These are phyloP conservation scores for Phyllosticta citribraziliensis DNA, from an alignment of 2,329 filamentous ascomycete species.

Conservation along the genomic window DNA sequence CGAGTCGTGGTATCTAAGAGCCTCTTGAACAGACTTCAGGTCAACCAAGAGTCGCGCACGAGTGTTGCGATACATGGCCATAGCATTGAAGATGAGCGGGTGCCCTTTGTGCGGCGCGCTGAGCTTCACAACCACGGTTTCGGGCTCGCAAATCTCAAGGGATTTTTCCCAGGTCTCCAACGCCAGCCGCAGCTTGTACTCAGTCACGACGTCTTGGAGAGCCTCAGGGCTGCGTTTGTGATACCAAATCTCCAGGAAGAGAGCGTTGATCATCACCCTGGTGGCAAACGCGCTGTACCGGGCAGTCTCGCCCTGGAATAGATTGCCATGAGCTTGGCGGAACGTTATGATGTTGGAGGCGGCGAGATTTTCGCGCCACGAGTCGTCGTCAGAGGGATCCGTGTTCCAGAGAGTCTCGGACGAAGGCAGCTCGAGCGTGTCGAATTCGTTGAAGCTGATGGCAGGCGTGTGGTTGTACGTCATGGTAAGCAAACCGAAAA, in stretches of 20 bases:
- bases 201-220: conserved; percentile 90
- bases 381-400: conserved; percentile 62
- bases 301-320: conserved; percentile 85
- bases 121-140: conserved; percentile 77
- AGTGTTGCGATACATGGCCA: conserved; percentile 93
- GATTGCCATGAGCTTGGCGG: conserved; percentile 84
- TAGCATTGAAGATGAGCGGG: conserved; percentile 94
- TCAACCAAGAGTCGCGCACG: conserved; percentile 88
- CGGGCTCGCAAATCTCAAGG: conserved; percentile 83
- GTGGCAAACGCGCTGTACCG: conserved; percentile 95
- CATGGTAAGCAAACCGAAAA: conserved; percentile 89
- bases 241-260: conserved; percentile 98
- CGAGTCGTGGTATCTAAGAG: conserved; percentile 89
- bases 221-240: conserved; percentile 98
- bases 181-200: conserved; percentile 92
- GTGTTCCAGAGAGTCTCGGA: conserved; percentile 93
- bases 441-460: conserved; percentile 97
- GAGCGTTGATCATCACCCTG: conserved; percentile 95
- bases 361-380: conserved; percentile 73
- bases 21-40: conserved; percentile 90
- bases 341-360: conserved; percentile 71
- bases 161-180: conserved; percentile 99
- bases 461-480: conserved; percentile 97
- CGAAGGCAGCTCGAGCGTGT: conserved; percentile 82
- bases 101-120: conserved; percentile 94